Base-by-base conservation (phyloP, 2,329 filamentous ascomycete genomes). In the Apiospora marii region DNA sequence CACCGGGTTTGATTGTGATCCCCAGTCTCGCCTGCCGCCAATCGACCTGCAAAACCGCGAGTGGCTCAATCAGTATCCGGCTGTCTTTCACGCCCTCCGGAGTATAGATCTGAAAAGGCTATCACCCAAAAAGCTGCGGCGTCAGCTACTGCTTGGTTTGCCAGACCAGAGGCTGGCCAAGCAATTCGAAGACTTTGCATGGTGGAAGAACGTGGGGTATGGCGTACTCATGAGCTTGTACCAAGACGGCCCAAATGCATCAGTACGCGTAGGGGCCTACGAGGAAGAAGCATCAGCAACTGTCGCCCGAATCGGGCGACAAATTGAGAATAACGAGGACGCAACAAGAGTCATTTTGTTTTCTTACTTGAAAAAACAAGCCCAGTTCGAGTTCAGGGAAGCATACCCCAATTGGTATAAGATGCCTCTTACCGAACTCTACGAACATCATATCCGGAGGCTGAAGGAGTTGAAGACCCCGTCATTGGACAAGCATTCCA, bases 1-100 rank as follows among this genome's bases (percentile, higher is more conserved):
- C 71, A 79, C 77, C 19, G 77, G 77, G 27, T 74, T 75, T 22
- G 72, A 79, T 34, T 53, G 79, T 24, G 78, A 80, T 46, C 61
- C 71, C n/a, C 70, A 41, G 22, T 70, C 43, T 27, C 46, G 75
- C 7, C 70, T 80, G n/a, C 53, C 71, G 13, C 72, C 73, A 14
- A 68, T 75, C 6, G 30, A n/a, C 10, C 70, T 68, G 58, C 14
- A 61, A 16, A 73, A 68, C 19, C 68, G 12, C 12, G 64, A 19
- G 34, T 70, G 74, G 48, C 37, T 71, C 46, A 19, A 72, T 13
- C 73, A 70, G 12, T 73, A 74, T 43, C 71, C 73, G 22, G 74
- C 72, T 70, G 41, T 79, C 41, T 71, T 73, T 10, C 69, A 75
- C 48, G 79, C 79, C 12, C 74, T 81, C 14, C 71, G 70, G 34